A percentile compares a stretch with the other conserved stretches of the same genome.
These are phyloP conservation scores for Elymus sibiricus DNA, from an alignment of 176 grass and related monocot species.

Conservation along the genomic window DNA sequence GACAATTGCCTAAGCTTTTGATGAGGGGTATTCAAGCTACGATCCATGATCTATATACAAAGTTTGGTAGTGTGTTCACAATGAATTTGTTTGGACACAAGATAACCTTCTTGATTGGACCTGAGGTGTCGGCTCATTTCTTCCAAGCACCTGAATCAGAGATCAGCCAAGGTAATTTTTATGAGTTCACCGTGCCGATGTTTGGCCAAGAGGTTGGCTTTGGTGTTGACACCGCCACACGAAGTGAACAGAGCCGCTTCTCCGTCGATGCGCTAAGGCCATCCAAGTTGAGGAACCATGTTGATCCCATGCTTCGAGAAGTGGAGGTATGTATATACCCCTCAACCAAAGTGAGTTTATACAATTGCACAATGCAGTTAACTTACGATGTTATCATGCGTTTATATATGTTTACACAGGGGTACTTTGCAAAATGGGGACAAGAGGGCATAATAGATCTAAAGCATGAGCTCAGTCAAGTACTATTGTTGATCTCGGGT, in stretches of 20 bases:
- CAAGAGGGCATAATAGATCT: constrained; percentile 37
- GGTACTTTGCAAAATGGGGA: constrained; percentile 34
- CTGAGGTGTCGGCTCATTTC: neutral
- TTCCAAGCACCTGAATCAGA: neutral
- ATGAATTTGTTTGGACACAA: neutral
- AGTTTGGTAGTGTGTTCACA: neutral
- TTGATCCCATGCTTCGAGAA: neutral
- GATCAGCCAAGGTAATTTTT: neutral
- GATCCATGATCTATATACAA: neutral
- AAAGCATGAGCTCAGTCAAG: constrained; percentile 36
- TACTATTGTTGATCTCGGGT: constrained; percentile 39
- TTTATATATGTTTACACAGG: neutral
- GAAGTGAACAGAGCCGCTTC: neutral
- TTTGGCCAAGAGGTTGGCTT: neutral
- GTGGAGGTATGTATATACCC: neutral
- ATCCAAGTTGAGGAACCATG: neutral
- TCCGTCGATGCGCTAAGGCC: neutral
- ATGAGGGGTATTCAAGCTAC: neutral
- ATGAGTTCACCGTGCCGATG: neutral
- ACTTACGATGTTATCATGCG: neutral
- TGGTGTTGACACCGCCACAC: neutral
- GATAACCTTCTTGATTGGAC: neutral
- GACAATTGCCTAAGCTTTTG: neutral
- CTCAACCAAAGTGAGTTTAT: neutral
- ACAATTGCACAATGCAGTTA: neutral